Evolutionary conservation across 2,329 filamentous ascomycete genomes (phyloP), one percentile per base, ranked within the genome.

Genomic region (Neonectria coccinea): DNA sequence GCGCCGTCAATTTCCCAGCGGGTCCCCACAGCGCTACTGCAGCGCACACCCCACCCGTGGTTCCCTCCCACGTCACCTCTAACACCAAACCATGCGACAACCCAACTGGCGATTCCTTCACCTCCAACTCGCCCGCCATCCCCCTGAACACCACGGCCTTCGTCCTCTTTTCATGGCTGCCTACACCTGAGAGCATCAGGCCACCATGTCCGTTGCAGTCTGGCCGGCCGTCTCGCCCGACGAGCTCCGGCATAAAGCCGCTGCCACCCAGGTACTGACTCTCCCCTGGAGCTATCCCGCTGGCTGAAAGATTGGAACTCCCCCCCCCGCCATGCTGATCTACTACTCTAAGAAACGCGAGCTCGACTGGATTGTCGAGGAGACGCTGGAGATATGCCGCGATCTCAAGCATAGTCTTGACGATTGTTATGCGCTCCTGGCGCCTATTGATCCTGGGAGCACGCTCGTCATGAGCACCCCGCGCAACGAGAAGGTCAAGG

Each of bases 391-490:
- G 53, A 80, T 82, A 45, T 83, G 88, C 45, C 74, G 77, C 56
- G 81, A 84, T 65, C 79, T 89, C 69, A 86, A 85, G 72, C 80
- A 84, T 70, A 93, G 93, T 64, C 87, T 98, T 3, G 90, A 96
- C 77, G 94, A 97, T 80, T 97, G 94, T 80, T 93, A 94, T 71
- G 89, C 91, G 18, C 86, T 98, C 25, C 88, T 99, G 31, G 91
- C 93, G 8, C 94, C 95, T 1, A 86, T 91, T 67, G 93, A 97
- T 75, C 90, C 91, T 1, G 94, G 94, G 9, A 94, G 91, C 72
- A 99, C 95, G 1, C 88, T 99, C 29, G 94, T 96, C 31, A 86
- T 99, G 70, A 96, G 92, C 66, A 97, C 94, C 14, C 87, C 91
- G 60, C 88, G 94, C 60, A 95, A 93, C 59, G 96, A 99, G 81